Base-by-base conservation (phyloP, 176 grass and related monocot species). In the Melocanna baccifera region DNA sequence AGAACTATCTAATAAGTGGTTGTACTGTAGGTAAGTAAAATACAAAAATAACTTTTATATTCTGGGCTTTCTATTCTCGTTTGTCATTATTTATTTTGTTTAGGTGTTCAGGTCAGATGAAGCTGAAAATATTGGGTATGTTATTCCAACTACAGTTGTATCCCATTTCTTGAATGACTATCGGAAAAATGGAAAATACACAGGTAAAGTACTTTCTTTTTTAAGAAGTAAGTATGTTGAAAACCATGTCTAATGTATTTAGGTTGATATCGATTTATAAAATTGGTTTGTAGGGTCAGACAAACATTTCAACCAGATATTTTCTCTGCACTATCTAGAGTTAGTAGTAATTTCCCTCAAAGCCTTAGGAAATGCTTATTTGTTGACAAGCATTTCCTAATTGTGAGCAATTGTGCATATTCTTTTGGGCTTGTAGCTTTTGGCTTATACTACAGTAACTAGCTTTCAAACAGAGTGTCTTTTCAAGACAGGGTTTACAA, bases 111-210 rank as follows among this genome's bases (percentile, higher is more conserved):
- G 93, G 72, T 93, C 88, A 75, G 91, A 94, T 79, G 96, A 96
- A 91, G 89, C 91, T 89, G 96, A 99, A 89, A 99, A 99, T 91
- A 96, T 99, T 76, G 93, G 96, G 91, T 99, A 99, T 89, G 96
- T 96, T 70, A 96, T 99, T 89, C 96, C 96, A 71, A 99, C 93
- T 78, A 95, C 93, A 71, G 96, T 99, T 26, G 93, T 99, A 61
- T 99, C 96, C 55, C 96, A 99, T 96, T 96, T 99, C 77, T 91
- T 99, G 62, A 91, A 91, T 87, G 96, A 99, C 83, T 98, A 89
- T 87, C 81, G 87, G 75, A 95, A 89, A 77, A 94, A 91, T 69
- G 93, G 96, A 83, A 99, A 91, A 74, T 99, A 99, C 83, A 99
- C 96, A 92, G 96, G 96, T 99, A 96, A 81, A 51, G 0, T 75